These are phyloP conservation scores for Komagataella ulmi DNA, from an alignment of 805 yeast genomes.

Conservation along the genomic window DNA sequence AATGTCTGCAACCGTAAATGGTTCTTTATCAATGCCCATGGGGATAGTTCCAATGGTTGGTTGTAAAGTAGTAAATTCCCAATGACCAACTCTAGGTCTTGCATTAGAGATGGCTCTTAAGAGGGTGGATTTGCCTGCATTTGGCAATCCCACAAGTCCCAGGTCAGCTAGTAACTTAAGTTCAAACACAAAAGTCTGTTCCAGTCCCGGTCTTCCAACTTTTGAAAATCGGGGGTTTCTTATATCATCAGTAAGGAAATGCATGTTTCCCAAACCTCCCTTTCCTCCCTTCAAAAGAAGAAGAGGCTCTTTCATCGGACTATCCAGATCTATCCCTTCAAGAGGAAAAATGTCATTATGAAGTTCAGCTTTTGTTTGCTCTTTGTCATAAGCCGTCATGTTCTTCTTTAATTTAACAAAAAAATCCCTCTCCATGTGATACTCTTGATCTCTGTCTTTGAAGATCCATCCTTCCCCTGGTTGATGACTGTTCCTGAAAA, in stretches of 20 bases:
- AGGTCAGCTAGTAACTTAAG: slow-evolving; percentile 82
- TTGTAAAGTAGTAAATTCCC: slow-evolving; percentile 91
- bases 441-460: slow-evolving; percentile 63
- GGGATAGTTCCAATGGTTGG: slow-evolving; percentile 87
- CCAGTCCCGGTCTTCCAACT: slow-evolving; percentile 58
- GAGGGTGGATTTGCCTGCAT: slow-evolving; percentile 91
- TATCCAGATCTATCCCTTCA: slow-evolving; percentile 62
- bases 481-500: slow-evolving; percentile 44
- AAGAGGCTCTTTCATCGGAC: slow-evolving; percentile 52
- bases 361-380: slow-evolving; percentile 42
- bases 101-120: slow-evolving; percentile 82
- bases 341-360: slow-evolving; percentile 61
- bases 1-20: slow-evolving; percentile 92
- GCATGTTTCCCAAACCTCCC: slow-evolving; percentile 97
- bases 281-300: slow-evolving; percentile 71
- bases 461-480: slow-evolving; percentile 87
- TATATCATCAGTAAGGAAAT: slow-evolving; percentile 69
- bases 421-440: slow-evolving; percentile 51
- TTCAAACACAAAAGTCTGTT: slow-evolving; percentile 63
- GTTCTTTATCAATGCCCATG: slow-evolving; percentile 44
- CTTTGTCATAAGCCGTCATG: slow-evolving; percentile 53
- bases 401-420: slow-evolving; percentile 51
- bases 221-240: slow-evolving; percentile 88
- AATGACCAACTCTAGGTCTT: slow-evolving; percentile 83
- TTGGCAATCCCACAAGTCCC: slow-evolving; percentile 91